phyloP scores from a whole-genome alignment of 1,284 basidiomycete genomes.

The Ceratobasidium theobromae region DNA sequence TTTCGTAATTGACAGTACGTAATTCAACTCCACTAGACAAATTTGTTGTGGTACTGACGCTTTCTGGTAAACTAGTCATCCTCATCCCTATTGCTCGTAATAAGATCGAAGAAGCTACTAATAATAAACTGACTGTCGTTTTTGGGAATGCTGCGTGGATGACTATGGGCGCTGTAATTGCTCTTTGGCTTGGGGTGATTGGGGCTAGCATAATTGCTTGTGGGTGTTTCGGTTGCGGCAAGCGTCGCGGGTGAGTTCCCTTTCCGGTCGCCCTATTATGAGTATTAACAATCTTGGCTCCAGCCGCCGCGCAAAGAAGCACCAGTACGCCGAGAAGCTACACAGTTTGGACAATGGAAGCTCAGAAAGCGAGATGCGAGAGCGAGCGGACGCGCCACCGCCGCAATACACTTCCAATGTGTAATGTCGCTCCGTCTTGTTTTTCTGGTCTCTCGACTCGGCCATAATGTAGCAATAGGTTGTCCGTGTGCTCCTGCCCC shows the following conservation, averaged over 20 bases:
- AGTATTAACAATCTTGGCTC: neutral
- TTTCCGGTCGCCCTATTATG: neutral
- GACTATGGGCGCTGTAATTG: conserved; percentile 54
- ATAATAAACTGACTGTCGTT: conserved; percentile 50
- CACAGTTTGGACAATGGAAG: conserved; percentile 18
- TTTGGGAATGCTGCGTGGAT: conserved; percentile 75
- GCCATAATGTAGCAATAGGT: conserved; percentile 21
- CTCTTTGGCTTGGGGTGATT: conserved; percentile 62
- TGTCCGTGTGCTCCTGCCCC: neutral
- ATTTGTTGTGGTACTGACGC: neutral
- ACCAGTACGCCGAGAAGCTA: conserved; percentile 6
- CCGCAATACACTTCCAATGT: neutral
- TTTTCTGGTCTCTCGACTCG: neutral
- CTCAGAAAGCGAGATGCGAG: neutral
- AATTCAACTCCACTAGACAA: neutral
- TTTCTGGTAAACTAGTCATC: conserved; percentile 44
- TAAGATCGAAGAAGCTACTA: conserved; percentile 48
- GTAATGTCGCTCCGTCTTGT: neutral
- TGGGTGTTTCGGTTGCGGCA: conserved; percentile 58
- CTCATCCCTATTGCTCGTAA: conserved; percentile 55
- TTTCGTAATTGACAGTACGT: conserved; percentile 54
- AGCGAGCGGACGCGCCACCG: neutral
- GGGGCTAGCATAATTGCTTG: conserved; percentile 62
- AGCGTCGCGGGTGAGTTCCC: conserved; percentile 11
- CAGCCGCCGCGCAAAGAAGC: conserved; percentile 19